Evolutionary conservation across 2,329 filamentous ascomycete species (phyloP).

Genomic region (Verticillium alfalfae): DNA sequence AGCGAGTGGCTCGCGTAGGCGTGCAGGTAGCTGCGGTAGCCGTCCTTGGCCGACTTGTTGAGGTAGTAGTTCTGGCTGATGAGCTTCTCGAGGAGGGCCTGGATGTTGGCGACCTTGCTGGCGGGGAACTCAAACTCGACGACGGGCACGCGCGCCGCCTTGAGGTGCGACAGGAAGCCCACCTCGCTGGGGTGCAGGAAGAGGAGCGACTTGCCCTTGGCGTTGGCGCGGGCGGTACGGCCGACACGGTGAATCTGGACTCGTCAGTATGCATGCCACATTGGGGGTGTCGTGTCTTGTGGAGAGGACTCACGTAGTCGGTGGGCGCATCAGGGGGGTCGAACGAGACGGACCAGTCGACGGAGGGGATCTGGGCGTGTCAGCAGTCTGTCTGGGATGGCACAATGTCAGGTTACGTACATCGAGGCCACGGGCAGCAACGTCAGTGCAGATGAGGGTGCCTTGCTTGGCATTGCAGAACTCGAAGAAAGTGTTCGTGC

Average conservation of each 20-base stretch:
- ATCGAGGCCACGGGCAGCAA: constrained; percentile 90
- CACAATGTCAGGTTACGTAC: constrained; percentile 33
- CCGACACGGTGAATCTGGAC: constrained; percentile 74
- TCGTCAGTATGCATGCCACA: background rate
- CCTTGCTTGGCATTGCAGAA: constrained; percentile 75
- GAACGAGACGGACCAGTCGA: constrained; percentile 96
- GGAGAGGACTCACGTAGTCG: constrained; percentile 56
- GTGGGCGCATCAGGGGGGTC: constrained; percentile 88
- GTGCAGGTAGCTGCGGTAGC: constrained; percentile 87
- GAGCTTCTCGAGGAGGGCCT: constrained; percentile 88
- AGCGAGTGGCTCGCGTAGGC: constrained; percentile 76
- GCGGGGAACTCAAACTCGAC: constrained; percentile 94
- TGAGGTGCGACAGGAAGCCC: constrained; percentile 86
- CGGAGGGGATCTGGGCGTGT: constrained; percentile 66
- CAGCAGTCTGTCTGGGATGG: background rate
- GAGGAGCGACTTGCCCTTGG: constrained; percentile 83
- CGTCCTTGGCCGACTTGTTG: constrained; percentile 75
- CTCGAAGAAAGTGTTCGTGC: constrained; percentile 98
- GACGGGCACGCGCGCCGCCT: constrained; percentile 85
- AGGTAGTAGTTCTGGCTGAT: constrained; percentile 96
- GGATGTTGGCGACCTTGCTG: constrained; percentile 86
- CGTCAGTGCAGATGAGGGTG: constrained; percentile 92
- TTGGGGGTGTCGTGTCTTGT: background rate
- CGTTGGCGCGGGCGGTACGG: constrained; percentile 78
- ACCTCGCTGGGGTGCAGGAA: constrained; percentile 91